Base-by-base conservation (phyloP, 306 rosid genomes). In the Citrullus amarus region DNA sequence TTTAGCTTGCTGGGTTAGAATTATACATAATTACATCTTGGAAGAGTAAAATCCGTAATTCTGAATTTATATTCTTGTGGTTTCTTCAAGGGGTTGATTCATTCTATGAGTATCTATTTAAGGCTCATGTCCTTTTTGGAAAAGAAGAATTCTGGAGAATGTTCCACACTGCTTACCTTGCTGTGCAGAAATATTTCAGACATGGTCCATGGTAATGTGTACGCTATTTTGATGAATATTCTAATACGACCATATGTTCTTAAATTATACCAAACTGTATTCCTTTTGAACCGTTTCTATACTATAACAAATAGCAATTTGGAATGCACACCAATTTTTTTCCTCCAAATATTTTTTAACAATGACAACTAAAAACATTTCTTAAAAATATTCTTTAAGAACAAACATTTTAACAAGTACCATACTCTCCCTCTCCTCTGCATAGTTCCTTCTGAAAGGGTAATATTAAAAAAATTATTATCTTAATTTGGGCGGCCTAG, bases 61-160 rank as follows among this genome's bases (percentile, higher is more conserved):
- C 85, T 88, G 78, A 80, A 79, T 55, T 76, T 84, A 78, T 79
- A 72, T 81, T 67, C 32, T 81, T 10, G 78, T 85, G 88, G 57
- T 66, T 77, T 89, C 71, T 79, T 86, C 41, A 74, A 95, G 98
- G 98, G 85, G 98, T 94, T 83, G 98, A 95, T 89, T 95, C 98
- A 81, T 95, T 95, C 86, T 95, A 95, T 69, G 98, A 92, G 83
- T 92, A 95, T 82, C 91, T 92, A 48, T 96, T 89, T 86, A 95
- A 92, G 84, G 98, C 97, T 22, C 90, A 95, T 75, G 88, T 95
- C 76, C 88, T 95, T 85, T 89, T 88, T 32, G 91, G 91, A 41
- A 88, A 84, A 61, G 91, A 86, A 8, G 91, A 88, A 80, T 83
- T 88, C 73, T 88, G 91, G 91, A 84, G 84, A 81, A 86, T 88